These are phyloP conservation scores for Macrophomina tecta DNA, from an alignment of 2,329 filamentous ascomycete species.

Conservation along the genomic window DNA sequence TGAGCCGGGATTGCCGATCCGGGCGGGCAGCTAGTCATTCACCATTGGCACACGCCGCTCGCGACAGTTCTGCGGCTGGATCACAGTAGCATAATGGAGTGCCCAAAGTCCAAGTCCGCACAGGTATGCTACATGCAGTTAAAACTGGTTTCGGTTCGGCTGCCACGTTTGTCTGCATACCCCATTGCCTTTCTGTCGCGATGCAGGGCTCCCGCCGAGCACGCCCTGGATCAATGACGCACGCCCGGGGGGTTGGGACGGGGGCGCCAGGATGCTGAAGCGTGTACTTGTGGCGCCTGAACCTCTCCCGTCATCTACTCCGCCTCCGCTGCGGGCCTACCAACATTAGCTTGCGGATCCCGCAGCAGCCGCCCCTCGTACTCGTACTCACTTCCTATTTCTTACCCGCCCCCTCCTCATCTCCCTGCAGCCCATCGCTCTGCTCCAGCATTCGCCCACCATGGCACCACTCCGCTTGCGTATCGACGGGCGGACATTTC, in stretches of 20 bases:
- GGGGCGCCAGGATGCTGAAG: no score
- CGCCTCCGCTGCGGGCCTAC: conserved; percentile 18
- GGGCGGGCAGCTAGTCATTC: not conserved
- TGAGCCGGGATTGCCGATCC: not conserved
- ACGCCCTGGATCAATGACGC: conserved; percentile 8
- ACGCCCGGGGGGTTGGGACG: not conserved
- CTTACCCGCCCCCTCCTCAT: conserved; percentile 12
- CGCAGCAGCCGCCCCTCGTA: conserved; percentile 15
- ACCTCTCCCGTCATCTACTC: conserved; percentile 20
- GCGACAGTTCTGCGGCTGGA: not conserved
- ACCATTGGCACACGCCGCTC: not conserved
- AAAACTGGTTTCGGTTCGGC: not conserved
- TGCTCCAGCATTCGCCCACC: conserved; percentile 13
- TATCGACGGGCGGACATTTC: conserved; percentile 85
- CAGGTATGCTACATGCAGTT: not conserved
- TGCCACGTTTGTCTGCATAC: not conserved
- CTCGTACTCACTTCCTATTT: conserved; percentile 20
- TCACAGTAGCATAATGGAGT: no score
- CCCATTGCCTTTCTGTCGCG: not conserved
- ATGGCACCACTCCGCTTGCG: conserved; percentile 80
- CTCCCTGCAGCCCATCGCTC: conserved; percentile 1
- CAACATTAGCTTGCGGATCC: conserved; percentile 8
- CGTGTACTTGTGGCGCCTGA: not conserved
- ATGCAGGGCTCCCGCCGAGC: not conserved
- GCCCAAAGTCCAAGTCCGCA: no score